Evolutionary conservation across 345 rosid genomes (phyloP).

Genomic region (Brassica incana): DNA sequence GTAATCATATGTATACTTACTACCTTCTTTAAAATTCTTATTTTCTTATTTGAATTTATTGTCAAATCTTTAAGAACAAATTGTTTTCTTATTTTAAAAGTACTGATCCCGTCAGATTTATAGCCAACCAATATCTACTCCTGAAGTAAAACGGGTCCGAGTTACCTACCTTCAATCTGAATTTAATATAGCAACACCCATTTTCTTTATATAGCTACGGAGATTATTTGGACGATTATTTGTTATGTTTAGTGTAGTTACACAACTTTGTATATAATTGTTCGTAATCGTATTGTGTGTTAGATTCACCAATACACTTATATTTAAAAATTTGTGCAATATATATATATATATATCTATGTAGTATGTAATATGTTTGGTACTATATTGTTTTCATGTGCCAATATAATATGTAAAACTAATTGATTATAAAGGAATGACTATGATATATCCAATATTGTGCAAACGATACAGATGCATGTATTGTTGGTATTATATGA

Average conservation of each 20-base stretch:
- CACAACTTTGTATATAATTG: neutral
- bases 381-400: neutral
- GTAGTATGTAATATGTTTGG: neutral
- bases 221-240: neutral
- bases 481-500: neutral
- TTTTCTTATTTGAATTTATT: neutral
- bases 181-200: neutral
- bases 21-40: neutral
- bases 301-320: neutral
- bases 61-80: neutral
- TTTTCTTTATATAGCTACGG: neutral
- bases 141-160: neutral
- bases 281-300: neutral
- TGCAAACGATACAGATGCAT: neutral
- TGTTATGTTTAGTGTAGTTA: neutral
- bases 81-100: neutral
- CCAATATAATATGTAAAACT: neutral
- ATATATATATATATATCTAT: neutral
- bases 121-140: neutral
- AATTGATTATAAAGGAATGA: neutral
- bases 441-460: neutral
- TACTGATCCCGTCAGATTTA: neutral
- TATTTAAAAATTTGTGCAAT: neutral
- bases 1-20: neutral
- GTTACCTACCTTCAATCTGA: neutral